Conservation (phyloP, 2,329 filamentous ascomycete genomes). For the Cytospora mali region DNA sequence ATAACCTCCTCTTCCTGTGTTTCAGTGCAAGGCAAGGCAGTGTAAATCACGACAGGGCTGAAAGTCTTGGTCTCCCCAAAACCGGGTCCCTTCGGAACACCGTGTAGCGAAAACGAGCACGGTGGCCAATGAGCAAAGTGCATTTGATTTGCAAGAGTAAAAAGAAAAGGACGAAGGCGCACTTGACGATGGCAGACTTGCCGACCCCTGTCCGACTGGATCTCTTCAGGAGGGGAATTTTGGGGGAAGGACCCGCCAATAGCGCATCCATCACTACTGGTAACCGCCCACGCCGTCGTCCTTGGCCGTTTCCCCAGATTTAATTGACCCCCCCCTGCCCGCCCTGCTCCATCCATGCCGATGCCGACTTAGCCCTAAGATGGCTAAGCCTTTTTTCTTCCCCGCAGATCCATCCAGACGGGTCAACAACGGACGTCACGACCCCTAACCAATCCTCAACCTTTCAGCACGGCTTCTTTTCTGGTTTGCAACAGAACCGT, state of each 20-base stretch:
- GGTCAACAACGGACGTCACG: background rate
- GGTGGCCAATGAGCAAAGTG: slow-evolving; percentile 3
- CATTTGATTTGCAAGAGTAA: too few species aligned
- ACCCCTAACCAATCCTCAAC: background rate
- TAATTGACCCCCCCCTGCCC: background rate
- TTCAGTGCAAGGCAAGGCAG: background rate
- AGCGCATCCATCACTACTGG: too few species aligned
- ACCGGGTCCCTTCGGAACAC: slow-evolving; percentile 25
- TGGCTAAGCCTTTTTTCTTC: slow-evolving; percentile 7
- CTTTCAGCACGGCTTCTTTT: slow-evolving; percentile 7
- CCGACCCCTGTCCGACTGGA: slow-evolving; percentile 17
- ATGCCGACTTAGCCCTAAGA: background rate
- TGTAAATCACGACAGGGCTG: slow-evolving; percentile 9
- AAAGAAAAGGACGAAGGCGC: too few species aligned
- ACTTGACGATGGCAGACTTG: slow-evolving; percentile 3
- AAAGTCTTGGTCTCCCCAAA: background rate
- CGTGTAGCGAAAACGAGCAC: slow-evolving; percentile 4
- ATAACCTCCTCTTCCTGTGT: background rate
- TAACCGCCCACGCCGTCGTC: slow-evolving; percentile 14
- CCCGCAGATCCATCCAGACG: slow-evolving; percentile 7
- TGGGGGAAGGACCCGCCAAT: slow-evolving; percentile 1
- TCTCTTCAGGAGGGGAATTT: slow-evolving; percentile 1
- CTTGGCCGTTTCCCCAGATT: slow-evolving; percentile 5
- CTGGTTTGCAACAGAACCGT: slow-evolving; percentile 2
- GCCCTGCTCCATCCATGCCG: background rate